phyloP scores from a whole-genome alignment of 805 yeast species.

The Cyberlindnera lachancei region DNA sequence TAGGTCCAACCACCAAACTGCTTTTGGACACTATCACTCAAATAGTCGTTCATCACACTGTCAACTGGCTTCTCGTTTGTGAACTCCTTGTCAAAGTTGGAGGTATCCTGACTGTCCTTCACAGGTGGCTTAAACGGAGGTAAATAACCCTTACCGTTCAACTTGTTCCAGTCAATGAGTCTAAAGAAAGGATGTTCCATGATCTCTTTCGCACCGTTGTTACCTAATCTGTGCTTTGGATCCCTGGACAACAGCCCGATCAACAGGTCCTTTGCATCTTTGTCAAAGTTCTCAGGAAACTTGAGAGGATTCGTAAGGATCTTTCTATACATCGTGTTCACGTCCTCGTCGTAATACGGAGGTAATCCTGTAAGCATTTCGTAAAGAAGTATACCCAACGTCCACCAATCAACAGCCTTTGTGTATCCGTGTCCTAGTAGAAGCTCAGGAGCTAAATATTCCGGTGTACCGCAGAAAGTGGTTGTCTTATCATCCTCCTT shows the following conservation, averaged over 20 bases:
- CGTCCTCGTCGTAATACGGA: constrained; percentile 94
- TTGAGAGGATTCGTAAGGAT: constrained; percentile 82
- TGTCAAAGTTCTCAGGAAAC: constrained; percentile 83
- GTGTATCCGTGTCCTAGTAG: constrained; percentile 90
- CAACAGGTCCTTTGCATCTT: constrained; percentile 77
- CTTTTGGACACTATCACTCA: constrained; percentile 91
- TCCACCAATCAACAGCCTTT: constrained; percentile 98
- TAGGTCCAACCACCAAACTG: constrained; percentile 99
- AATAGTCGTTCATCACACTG: constrained; percentile 86
- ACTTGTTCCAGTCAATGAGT: constrained; percentile 83
- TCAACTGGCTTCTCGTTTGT: constrained; percentile 92
- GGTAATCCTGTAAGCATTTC: constrained; percentile 98
- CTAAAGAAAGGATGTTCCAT: constrained; percentile 79
- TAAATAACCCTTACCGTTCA: constrained; percentile 77
- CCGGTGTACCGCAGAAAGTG: constrained; percentile 98
- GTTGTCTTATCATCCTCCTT: constrained; percentile 77
- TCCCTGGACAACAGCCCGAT: constrained; percentile 74
- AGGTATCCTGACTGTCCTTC: constrained; percentile 76
- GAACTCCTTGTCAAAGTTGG: constrained; percentile 88
- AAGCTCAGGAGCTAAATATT: constrained; percentile 92
- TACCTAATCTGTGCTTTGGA: constrained; percentile 71
- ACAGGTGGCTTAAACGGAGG: constrained; percentile 96
- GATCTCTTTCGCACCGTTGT: constrained; percentile 77
- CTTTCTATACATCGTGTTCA: constrained; percentile 88
- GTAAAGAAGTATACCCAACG: constrained; percentile 84